Evolutionary conservation across 306 rosid genomes (phyloP).

Genomic region (Vigna radiata): DNA sequence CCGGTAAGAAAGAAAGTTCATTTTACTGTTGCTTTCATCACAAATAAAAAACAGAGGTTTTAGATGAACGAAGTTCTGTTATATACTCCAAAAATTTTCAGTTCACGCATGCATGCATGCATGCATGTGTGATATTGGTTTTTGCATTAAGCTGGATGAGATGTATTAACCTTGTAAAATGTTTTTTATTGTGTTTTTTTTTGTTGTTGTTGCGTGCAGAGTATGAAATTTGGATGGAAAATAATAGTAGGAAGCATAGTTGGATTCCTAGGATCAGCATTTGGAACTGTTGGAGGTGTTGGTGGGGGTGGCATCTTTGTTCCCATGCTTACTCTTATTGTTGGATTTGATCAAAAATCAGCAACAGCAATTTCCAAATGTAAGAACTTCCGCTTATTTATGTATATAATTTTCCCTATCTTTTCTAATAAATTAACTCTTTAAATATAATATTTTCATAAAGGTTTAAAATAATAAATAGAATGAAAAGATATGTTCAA

Average conservation of each 20-base stretch:
- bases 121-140: background rate
- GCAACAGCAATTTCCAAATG: conserved; percentile 90
- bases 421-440: too few species aligned
- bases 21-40: background rate
- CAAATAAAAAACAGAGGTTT: too few species aligned
- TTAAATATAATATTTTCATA: too few species aligned
- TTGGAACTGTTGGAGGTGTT: conserved; percentile 89
- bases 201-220: conserved; percentile 48
- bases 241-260: conserved; percentile 62
- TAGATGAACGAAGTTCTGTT: too few species aligned
- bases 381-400: conserved; percentile 38
- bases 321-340: conserved; percentile 72
- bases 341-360: conserved; percentile 63
- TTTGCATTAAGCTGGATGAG: background rate
- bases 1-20: conserved; percentile 64
- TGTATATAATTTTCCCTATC: too few species aligned
- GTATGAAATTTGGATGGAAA: conserved; percentile 75
- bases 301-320: conserved; percentile 95
- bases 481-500: too few species aligned
- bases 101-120: conserved; percentile 1
- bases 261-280: conserved; percentile 82
- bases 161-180: background rate
- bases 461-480: too few species aligned
- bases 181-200: background rate
- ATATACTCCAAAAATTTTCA: too few species aligned